These are phyloP conservation scores for Claviceps maximensis DNA, from an alignment of 2,329 filamentous ascomycete species.

Conservation along the genomic window DNA sequence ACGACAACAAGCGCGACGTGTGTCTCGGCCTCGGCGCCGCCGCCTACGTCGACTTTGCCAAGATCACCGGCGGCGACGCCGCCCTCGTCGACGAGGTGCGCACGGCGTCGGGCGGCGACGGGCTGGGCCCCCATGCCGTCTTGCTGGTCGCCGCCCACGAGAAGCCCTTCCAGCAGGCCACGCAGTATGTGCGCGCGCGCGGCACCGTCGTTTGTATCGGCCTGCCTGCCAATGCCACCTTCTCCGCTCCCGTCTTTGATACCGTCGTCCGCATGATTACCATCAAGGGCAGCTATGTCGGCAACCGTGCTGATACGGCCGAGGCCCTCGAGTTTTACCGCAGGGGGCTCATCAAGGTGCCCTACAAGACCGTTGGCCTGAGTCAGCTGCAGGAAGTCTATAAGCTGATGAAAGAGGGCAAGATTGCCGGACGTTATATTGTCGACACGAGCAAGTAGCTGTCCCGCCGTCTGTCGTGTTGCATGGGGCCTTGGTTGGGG, in stretches of 20 bases:
- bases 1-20: conserved; percentile 53
- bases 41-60: conserved; percentile 69
- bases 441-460: conserved; percentile 57
- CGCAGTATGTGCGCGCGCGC: conserved; percentile 70
- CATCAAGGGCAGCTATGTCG: conserved; percentile 89
- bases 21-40: conserved; percentile 56
- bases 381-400: conserved; percentile 72
- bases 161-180: conserved; percentile 91
- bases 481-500: no score
- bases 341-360: conserved; percentile 71
- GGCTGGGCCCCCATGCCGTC: conserved; percentile 75
- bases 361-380: conserved; percentile 74
- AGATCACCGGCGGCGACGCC: conserved; percentile 57
- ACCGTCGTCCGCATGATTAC: conserved; percentile 80
- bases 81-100: conserved; percentile 62
- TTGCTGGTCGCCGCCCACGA: conserved; percentile 76
- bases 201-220: conserved; percentile 83
- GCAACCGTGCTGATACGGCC: conserved; percentile 74
- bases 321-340: conserved; percentile 88
- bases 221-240: conserved; percentile 65
- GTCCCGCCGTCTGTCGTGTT: no score
- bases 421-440: conserved; percentile 68
- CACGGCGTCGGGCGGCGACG: conserved; percentile 59
- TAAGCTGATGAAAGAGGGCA: conserved; percentile 55
- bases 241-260: conserved; percentile 78